Conservation (phyloP, 192 early-diverging fungal species). For the Entomortierella parvispora region DNA sequence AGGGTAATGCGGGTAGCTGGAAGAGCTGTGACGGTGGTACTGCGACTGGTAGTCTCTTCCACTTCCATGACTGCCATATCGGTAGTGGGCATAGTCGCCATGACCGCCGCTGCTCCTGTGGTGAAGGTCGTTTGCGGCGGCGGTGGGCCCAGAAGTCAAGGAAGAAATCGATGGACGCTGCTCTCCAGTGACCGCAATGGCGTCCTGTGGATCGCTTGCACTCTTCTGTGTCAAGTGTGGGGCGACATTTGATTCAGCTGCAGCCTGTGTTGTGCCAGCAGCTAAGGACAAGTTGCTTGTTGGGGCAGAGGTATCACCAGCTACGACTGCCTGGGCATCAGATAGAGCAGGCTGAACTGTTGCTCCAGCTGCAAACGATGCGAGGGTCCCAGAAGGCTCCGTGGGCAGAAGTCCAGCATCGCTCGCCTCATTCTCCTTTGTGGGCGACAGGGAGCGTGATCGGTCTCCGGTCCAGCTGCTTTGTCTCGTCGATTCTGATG, state of each 20-base stretch:
- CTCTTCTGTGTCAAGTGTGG: too few relatives aligned
- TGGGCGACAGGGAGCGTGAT: conserved; percentile 16
- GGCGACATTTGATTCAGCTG: too few relatives aligned
- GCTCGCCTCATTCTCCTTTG: not conserved
- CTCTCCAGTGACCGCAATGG: too few relatives aligned
- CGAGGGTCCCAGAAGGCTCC: too few relatives aligned
- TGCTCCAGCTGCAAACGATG: too few relatives aligned
- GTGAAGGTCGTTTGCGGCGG: conserved; percentile 6
- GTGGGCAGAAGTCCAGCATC: too few relatives aligned
- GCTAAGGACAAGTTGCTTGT: too few relatives aligned
- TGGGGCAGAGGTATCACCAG: too few relatives aligned
- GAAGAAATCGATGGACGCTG: not conserved
- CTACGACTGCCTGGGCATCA: too few relatives aligned
- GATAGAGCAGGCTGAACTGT: too few relatives aligned
- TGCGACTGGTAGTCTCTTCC: conserved; percentile 16
- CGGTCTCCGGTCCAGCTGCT: conserved; percentile 23
- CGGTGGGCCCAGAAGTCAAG: not conserved
- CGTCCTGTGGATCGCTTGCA: too few relatives aligned
- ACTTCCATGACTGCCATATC: not conserved
- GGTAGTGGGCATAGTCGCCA: conserved; percentile 1
- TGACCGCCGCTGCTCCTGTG: conserved; percentile 17
- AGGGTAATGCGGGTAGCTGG: conserved; percentile 19
- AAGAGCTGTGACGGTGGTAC: conserved; percentile 35
- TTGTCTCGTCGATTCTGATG: conserved; percentile 10
- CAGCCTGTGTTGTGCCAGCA: too few relatives aligned